Evolutionary conservation across 2,329 filamentous ascomycete genomes (phyloP).

Genomic region (Tolypocladium inflatum): DNA sequence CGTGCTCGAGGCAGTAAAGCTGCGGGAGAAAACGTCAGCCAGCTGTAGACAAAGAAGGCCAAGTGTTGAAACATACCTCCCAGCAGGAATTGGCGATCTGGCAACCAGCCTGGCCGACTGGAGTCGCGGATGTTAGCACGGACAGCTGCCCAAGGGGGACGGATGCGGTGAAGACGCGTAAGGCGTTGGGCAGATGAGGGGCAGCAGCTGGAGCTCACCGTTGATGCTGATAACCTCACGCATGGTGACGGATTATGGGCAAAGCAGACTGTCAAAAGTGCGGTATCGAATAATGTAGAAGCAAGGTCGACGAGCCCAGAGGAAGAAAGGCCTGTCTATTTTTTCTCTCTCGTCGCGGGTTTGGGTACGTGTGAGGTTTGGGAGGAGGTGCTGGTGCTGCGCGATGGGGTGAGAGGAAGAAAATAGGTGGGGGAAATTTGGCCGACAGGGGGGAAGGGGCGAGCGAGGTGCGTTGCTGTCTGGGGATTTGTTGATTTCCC

Average conservation of each 20-base stretch:
- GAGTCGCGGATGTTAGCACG: slow-evolving; percentile 43
- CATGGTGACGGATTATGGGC: slow-evolving; percentile 53
- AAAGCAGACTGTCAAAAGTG: slow-evolving; percentile 7
- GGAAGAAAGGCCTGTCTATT: slow-evolving; percentile 12
- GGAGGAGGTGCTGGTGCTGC: slow-evolving; percentile 14
- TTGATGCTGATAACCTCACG: slow-evolving; percentile 99
- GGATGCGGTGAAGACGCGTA: slow-evolving; percentile 7
- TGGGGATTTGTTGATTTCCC: slow-evolving; percentile 30
- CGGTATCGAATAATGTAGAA: slow-evolving; percentile 11
- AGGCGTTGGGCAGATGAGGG: slow-evolving; percentile 18
- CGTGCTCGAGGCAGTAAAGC: slow-evolving; percentile 99
- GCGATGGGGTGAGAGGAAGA: slow-evolving; percentile 18
- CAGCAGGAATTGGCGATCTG: slow-evolving; percentile 99
- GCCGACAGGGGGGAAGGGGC: slow-evolving; percentile 22
- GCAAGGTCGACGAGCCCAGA: slow-evolving; percentile 11
- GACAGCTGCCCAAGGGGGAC: background rate
- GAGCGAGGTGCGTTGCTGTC: slow-evolving; percentile 13
- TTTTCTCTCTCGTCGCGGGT: slow-evolving; percentile 7
- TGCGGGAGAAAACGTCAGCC: slow-evolving; percentile 32
- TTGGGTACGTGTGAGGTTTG: slow-evolving; percentile 11
- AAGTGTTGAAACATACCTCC: slow-evolving; percentile 66
- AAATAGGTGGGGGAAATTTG: slow-evolving; percentile 40
- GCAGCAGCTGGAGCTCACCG: slow-evolving; percentile 56
- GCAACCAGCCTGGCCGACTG: slow-evolving; percentile 99
- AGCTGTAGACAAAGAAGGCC: background rate